Evolutionary conservation across 2,329 filamentous ascomycete genomes (phyloP), one percentile per base, ranked within the genome.

Genomic region (Microdochium bolleyi): DNA sequence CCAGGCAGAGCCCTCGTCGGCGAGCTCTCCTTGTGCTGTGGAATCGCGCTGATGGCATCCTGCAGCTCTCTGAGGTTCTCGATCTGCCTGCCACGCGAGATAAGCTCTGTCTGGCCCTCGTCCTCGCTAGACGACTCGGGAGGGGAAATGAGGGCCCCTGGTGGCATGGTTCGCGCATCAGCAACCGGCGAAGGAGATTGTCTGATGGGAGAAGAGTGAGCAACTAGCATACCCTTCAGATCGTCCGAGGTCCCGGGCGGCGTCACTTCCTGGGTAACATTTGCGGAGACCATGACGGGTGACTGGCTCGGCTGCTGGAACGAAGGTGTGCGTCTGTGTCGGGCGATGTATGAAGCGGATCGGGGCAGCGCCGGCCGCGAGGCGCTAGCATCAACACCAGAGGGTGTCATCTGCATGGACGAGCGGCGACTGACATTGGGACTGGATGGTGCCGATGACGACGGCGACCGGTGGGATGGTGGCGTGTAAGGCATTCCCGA

Each of bases 51-150:
- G 56, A 97, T 87, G 32, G 90, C 92, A 44, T 88, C 85, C 68
- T 95, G 84, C 50, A 96, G 75, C 64, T 92, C 87, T 65, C 76
- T 73, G n/a, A 81, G 65, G 57, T 75, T 79, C 54, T 77, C 74
- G 11, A 77, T 69, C 50, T 73, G 70, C 49, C 77, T 72, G n/a
- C 73, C 76, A 3, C 76, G 71, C 5, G 55, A 53, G 21, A 58
- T 53, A 30, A 72, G 63, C 51, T 75, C 68, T 2, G 67, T 68
- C 24, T 61, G 71, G 60, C 82, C 84, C 63, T 95, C 90, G 60
- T 95, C 90, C 66, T 96, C 92, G 68, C 92, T 91, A 24, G 81
- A 79, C 32, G 92, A 96, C 62, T 96, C 92, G 10, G 92, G 92
- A 34, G 92, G 92, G 0, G 92, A 96, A 54, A 95, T 88, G 60